Evolutionary conservation across 2,329 filamentous ascomycete genomes (phyloP).

Genomic region (Trichoderma aggressivum): DNA sequence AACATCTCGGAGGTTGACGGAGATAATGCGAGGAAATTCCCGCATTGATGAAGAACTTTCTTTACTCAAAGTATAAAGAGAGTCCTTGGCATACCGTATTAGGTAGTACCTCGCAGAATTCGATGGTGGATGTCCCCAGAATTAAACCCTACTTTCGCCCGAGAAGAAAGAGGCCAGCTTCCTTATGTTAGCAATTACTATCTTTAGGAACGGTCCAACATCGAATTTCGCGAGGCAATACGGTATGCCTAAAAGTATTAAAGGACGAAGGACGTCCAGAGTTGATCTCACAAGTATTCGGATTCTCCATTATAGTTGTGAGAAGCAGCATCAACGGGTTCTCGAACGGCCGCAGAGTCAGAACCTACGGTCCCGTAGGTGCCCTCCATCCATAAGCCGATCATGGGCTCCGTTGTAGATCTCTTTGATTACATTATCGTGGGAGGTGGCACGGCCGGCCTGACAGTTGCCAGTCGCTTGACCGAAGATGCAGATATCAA

Average conservation of each 20-base stretch:
- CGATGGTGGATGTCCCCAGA: too few relatives aligned
- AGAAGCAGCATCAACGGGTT: neutral
- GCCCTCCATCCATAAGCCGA: neutral
- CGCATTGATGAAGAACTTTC: neutral
- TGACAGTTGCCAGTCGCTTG: constrained; percentile 28
- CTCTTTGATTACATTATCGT: constrained; percentile 27
- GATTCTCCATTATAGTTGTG: neutral
- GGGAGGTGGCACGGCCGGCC: constrained; percentile 29
- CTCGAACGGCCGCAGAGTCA: neutral
- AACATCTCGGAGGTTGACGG: neutral
- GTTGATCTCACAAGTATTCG: neutral
- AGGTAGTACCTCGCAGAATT: too few relatives aligned
- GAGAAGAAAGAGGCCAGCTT: too few relatives aligned
- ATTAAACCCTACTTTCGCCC: too few relatives aligned
- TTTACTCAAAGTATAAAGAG: neutral
- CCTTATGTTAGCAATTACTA: too few relatives aligned
- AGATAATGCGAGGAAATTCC: neutral
- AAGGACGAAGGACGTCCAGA: neutral
- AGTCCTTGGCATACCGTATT: neutral
- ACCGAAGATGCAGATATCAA: constrained; percentile 24
- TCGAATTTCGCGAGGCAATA: too few relatives aligned
- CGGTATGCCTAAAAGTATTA: neutral
- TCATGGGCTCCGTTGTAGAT: neutral
- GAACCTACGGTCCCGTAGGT: neutral
- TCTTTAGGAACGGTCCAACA: too few relatives aligned